These are phyloP conservation scores for Fusarium tupiense DNA, from an alignment of 2,329 filamentous ascomycete genomes.

Conservation along the genomic window DNA sequence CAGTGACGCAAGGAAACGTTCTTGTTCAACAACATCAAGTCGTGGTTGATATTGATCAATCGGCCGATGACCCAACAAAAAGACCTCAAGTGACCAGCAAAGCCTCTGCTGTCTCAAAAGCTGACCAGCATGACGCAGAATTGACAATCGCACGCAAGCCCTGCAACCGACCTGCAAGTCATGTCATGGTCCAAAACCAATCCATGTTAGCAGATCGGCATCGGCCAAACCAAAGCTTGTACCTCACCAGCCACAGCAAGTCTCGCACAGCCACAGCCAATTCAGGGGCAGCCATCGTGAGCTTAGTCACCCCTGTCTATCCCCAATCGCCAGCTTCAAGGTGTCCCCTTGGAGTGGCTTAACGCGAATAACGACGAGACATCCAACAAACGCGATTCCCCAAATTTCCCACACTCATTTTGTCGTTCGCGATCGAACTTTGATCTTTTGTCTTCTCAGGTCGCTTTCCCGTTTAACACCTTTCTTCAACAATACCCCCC, in stretches of 20 bases:
- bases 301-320: slow-evolving; percentile 31
- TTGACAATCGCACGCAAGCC: slow-evolving; percentile 13
- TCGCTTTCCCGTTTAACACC: background rate
- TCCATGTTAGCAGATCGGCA: slow-evolving; percentile 28
- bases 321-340: slow-evolving; percentile 32
- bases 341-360: slow-evolving; percentile 42
- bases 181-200: slow-evolving; percentile 6
- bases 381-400: slow-evolving; percentile 35
- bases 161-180: slow-evolving; percentile 24
- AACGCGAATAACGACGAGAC: slow-evolving; percentile 35
- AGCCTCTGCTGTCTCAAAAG: background rate
- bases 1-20: background rate
- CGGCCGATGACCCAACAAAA: background rate
- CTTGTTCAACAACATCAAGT: background rate
- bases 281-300: slow-evolving; percentile 37
- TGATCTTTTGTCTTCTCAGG: background rate
- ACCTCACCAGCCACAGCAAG: slow-evolving; percentile 11
- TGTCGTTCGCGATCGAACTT: slow-evolving; percentile 22
- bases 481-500: slow-evolving; percentile 10
- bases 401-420: slow-evolving; percentile 41
- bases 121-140: slow-evolving; percentile 22
- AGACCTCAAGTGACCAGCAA: background rate
- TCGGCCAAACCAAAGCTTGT: slow-evolving; percentile 5
- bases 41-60: background rate
- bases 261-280: slow-evolving; percentile 24